phyloP scores from a whole-genome alignment of 2,329 filamentous ascomycete genomes.

The Claviceps humidiphila region DNA sequence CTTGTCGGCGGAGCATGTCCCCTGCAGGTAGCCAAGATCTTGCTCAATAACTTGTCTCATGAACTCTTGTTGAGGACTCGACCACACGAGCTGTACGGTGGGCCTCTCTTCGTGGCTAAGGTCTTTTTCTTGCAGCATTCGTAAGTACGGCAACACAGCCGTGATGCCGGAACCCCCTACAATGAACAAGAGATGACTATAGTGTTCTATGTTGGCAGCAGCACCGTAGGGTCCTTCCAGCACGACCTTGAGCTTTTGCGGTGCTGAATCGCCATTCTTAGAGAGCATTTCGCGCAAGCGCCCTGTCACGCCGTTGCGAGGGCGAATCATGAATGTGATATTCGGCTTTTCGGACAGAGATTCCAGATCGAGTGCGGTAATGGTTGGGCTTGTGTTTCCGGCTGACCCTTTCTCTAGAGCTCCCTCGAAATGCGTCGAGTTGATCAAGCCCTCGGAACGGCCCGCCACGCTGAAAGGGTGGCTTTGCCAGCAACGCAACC shows the following conservation, averaged over 20 bases:
- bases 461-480: constrained; percentile 28
- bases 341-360: constrained; percentile 3
- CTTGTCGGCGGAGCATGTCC: background rate
- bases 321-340: constrained; percentile 24
- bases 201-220: background rate
- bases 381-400: background rate
- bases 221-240: background rate
- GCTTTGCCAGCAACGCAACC: constrained; percentile 23
- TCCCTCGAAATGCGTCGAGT: background rate
- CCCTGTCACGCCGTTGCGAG: constrained; percentile 22
- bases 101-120: background rate
- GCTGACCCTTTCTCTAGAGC: background rate
- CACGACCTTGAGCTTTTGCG: background rate
- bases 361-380: background rate
- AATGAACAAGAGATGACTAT: constrained; percentile 15
- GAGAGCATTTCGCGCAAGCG: constrained; percentile 14
- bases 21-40: background rate
- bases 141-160: constrained; percentile 19
- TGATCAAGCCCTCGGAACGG: background rate
- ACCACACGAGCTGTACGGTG: background rate
- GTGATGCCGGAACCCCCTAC: constrained; percentile 25
- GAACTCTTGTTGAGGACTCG: background rate
- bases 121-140: constrained; percentile 10
- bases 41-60: background rate
- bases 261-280: constrained; percentile 8